These are phyloP conservation scores for Phytophthora parvispora DNA, from an alignment of 352 stramenopile species.

Conservation along the genomic window DNA sequence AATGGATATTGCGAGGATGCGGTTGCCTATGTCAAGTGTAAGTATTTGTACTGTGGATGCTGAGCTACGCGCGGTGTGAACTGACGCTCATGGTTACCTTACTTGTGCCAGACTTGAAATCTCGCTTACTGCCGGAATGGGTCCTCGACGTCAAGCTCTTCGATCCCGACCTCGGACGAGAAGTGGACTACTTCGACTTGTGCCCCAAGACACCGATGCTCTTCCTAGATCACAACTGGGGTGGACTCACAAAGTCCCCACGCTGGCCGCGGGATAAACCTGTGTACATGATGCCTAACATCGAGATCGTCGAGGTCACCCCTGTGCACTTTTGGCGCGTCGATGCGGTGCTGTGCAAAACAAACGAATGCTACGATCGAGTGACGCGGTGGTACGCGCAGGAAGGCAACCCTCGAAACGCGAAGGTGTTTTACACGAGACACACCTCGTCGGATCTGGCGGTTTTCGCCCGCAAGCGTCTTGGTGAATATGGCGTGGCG, in stretches of 20 bases:
- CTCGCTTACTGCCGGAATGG: constrained; percentile 47
- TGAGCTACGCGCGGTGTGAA: no score
- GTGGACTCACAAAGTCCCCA: constrained; percentile 16
- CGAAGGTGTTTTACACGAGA: constrained; percentile 62
- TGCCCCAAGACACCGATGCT: constrained; percentile 59
- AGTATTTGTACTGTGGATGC: constrained; percentile 1
- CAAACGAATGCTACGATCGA: constrained; percentile 54
- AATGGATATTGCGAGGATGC: constrained; percentile 67
- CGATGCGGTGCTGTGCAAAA: constrained; percentile 78
- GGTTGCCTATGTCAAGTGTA: constrained; percentile 63
- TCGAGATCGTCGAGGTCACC: constrained; percentile 65
- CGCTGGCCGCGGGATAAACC: constrained; percentile 50
- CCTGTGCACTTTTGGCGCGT: constrained; percentile 56
- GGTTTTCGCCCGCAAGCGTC: constrained; percentile 24
- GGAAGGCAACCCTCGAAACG: constrained; percentile 49
- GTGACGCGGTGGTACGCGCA: constrained; percentile 59
- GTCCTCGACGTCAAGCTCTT: constrained; percentile 36
- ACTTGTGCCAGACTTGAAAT: constrained; percentile 35
- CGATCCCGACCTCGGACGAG: constrained; percentile 24
- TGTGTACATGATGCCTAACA: constrained; percentile 60
- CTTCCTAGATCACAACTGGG: constrained; percentile 73
- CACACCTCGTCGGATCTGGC: constrained; percentile 57
- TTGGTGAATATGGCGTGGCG: constrained; percentile 28
- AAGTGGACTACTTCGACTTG: constrained; percentile 67
- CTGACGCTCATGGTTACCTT: neutral